Evolutionary conservation across 2,329 filamentous ascomycete genomes (phyloP), one percentile per base, ranked within the genome.

Genomic region (Fusarium ambrosium): DNA sequence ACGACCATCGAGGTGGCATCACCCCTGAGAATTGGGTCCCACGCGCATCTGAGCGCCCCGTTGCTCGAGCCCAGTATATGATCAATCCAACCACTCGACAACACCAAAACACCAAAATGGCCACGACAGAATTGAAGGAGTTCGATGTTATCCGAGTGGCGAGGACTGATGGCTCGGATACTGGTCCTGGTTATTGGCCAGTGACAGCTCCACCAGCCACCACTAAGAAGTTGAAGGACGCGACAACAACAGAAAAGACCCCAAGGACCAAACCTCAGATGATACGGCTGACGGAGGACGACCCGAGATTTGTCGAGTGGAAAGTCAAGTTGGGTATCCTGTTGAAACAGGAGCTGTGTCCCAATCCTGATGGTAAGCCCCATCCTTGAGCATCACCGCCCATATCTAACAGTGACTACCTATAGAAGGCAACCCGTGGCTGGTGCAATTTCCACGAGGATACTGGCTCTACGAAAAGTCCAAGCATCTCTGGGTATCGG

Each of bases 401-500:
- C 27, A 43, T 9, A 45, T 70, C 67, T 82, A 66, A 72, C 66
- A 18, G 51, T n/a, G 8, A 16, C 8, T 4, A 32, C 29, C 29
- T 13, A 27, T 41, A 86, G 85, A 86, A 66, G 85, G 85, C 24
- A 82, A 85, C 53, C 70, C 85, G 1, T 87, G 85, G 85, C 84
- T 84, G 63, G 80, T 86, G 11, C 79, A 84, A n/a, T 86, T 87
- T 27, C 85, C 85, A 16, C 76, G 81, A 27, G 85, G 85, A 2
- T 87, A 87, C 76, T 87, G 85, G 85, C 78, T 87, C 4, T 87
- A 87, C 66, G 83, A 87, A 74, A 85, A 85, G 59, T 86, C 85
- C 5, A 86, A 86, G 67, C 85, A 88, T 68, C 85, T 87, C 22
- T 87, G 85, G 81, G 83, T 88, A 5, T 88, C 86, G 6, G 86